Evolutionary conservation across 2,329 filamentous ascomycete species (phyloP).

Genomic region (Diaporthe ilicicola): DNA sequence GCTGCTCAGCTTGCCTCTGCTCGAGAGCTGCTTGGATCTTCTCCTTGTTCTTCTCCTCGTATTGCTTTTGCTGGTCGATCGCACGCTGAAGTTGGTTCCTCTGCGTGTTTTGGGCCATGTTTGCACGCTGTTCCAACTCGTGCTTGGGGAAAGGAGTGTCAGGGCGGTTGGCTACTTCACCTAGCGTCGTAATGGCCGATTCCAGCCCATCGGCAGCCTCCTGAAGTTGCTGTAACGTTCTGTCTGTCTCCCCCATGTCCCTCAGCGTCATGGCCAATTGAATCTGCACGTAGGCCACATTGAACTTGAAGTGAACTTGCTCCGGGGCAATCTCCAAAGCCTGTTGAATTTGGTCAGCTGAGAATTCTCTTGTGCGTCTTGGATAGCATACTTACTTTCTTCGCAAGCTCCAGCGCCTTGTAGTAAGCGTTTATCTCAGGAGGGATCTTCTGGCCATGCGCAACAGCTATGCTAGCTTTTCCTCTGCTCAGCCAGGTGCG

Average conservation of each 20-base stretch:
- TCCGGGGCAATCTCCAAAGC: conserved; percentile 82
- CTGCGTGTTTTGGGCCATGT: conserved; percentile 96
- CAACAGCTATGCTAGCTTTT: conserved; percentile 50
- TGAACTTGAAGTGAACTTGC: conserved; percentile 93
- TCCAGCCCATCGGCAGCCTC: conserved; percentile 83
- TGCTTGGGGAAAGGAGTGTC: conserved; percentile 87
- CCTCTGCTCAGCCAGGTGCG: conserved; percentile 88
- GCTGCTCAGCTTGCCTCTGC: conserved; percentile 81
- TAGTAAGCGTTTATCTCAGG: conserved; percentile 63
- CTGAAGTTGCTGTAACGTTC: conserved; percentile 82
- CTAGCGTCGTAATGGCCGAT: conserved; percentile 78
- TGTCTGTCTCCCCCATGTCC: conserved; percentile 76
- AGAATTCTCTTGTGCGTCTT: conserved; percentile 35
- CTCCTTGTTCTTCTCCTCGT: conserved; percentile 91
- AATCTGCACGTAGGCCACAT: conserved; percentile 96
- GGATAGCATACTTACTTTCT: conserved; percentile 61
- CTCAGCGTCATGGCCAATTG: conserved; percentile 82
- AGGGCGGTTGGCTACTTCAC: conserved; percentile 69
- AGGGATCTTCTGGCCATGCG: conserved; percentile 49
- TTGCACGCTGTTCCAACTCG: conserved; percentile 93
- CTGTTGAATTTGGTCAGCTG: conserved; percentile 47
- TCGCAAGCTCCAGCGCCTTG: conserved; percentile 66
- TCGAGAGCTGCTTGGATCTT: conserved; percentile 84
- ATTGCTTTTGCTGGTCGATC: conserved; percentile 84
- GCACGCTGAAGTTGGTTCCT: conserved; percentile 89